Evolutionary conservation across 2,329 filamentous ascomycete genomes (phyloP), one percentile per base, ranked within the genome.

Genomic region (Fusarium hainanense): DNA sequence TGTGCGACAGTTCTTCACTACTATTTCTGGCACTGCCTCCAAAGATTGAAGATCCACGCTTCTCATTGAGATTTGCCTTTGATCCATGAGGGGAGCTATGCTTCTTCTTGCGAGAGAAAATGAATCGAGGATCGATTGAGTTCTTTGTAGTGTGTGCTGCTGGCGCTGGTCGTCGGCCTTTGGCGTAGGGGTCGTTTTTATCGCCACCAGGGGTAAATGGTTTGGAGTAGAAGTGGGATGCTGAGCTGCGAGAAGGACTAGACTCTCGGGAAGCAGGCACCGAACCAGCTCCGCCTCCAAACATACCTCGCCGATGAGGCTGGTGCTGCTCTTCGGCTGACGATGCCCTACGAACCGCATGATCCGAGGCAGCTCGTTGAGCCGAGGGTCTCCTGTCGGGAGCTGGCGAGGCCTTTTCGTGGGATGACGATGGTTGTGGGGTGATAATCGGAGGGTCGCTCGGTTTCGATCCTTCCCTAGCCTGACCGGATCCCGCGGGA

Each of bases 141-240:
- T 84, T 86, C 32, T 89, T 85, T 48, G 88, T 87, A 6, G 90
- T 82, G 68, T 90, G 89, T 69, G 87, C 88, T 27, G 85, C 83
- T 71, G 91, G 93, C 3, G 91, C 90, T 4, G 89, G 88, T 54
- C 94, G 90, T 74, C 91, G 94, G 72, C 88, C 90, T 66, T 93
- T 92, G n/a, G 93, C 90, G 76, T 97, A 97, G 2, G 94, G 93
- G 73, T 97, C 93, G 76, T 97, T 92, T 52, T 84, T 85, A 63
- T 97, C 93, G 27, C 92, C 93, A 20, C 89, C 86, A 6, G 93
- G 93, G 4, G 93, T 94, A 68, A 93, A 91, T 1, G 93, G 91
- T 64, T 92, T 89, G 27, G 90, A 89, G 72, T 91, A 93, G 70
- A 84, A 88, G 66, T 88, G 84, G 34, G 88, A 87, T 9, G 90